phyloP scores from a whole-genome alignment of 176 grass and related monocot genomes.

The Aegilops bicornis region DNA sequence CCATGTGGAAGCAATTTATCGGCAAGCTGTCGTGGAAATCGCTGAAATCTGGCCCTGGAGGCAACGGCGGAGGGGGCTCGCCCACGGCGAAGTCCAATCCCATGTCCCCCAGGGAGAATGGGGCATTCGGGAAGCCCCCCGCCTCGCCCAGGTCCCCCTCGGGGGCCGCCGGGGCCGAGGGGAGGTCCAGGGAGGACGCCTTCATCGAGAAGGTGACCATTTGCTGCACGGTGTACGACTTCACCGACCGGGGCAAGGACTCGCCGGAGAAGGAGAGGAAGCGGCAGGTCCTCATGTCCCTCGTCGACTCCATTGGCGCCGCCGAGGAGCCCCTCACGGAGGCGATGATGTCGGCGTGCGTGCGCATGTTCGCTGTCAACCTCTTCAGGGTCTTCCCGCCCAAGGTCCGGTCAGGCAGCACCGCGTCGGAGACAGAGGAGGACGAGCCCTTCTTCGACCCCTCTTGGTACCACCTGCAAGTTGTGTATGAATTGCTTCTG shows the following conservation, averaged over 20 bases:
- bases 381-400: conserved; percentile 95
- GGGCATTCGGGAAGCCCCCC: conserved; percentile 24
- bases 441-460: conserved; percentile 93
- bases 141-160: conserved; percentile 16
- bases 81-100: conserved; percentile 34
- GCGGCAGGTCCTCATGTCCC: conserved; percentile 74
- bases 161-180: conserved; percentile 29
- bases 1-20: conserved; percentile 97
- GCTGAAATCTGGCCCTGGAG: conserved; percentile 49
- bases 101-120: conserved; percentile 26
- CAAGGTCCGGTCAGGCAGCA: conserved; percentile 42
- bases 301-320: conserved; percentile 60
- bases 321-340: conserved; percentile 75
- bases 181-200: conserved; percentile 53
- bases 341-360: conserved; percentile 66
- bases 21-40: conserved; percentile 84
- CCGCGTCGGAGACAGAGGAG: conserved; percentile 67
- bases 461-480: conserved; percentile 87
- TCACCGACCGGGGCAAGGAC: conserved; percentile 84
- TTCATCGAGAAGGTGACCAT: conserved; percentile 88
- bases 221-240: conserved; percentile 78
- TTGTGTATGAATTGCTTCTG: conserved; percentile 90
- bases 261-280: conserved; percentile 87
- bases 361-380: conserved; percentile 76
- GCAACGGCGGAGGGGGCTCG: conserved; percentile 29